Evolutionary conservation across 2,329 filamentous ascomycete genomes (phyloP).

Genomic region (Botryotinia calthae): DNA sequence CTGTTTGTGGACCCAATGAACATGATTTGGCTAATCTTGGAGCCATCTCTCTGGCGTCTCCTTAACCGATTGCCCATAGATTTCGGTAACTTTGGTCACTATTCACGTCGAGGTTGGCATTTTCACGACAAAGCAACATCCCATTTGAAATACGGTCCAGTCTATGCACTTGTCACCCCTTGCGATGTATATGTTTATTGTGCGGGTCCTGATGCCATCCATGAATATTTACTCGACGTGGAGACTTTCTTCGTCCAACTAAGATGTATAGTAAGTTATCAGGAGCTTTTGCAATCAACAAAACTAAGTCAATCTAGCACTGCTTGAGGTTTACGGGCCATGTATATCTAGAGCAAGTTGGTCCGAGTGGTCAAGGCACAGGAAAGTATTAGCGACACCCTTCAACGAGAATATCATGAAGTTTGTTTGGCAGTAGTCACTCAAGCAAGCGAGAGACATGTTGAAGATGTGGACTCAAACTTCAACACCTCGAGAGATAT

Average conservation of each 20-base stretch:
- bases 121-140: slow-evolving; percentile 8
- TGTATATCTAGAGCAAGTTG: slow-evolving; percentile 8
- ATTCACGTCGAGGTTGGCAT: slow-evolving; percentile 6
- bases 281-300: background rate
- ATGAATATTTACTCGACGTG: slow-evolving; percentile 5
- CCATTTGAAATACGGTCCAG: slow-evolving; percentile 6
- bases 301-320: background rate
- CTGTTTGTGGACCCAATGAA: slow-evolving; percentile 6
- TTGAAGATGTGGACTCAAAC: background rate
- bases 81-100: background rate
- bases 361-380: background rate
- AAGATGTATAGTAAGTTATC: slow-evolving; percentile 9
- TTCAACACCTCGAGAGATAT: background rate
- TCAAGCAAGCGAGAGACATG: background rate
- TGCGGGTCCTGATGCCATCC: slow-evolving; percentile 5
- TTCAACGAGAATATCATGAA: slow-evolving; percentile 6
- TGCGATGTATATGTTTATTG: background rate
- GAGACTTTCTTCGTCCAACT: slow-evolving; percentile 2
- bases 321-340: background rate
- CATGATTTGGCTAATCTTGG: background rate
- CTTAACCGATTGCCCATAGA: slow-evolving; percentile 4
- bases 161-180: slow-evolving; percentile 1
- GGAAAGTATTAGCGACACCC: background rate
- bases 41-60: slow-evolving; percentile 4
- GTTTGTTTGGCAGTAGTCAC: slow-evolving; percentile 4